Base-by-base conservation (phyloP, 225 moss, liverwort and hornwort genomes). In the Asterella californica region DNA sequence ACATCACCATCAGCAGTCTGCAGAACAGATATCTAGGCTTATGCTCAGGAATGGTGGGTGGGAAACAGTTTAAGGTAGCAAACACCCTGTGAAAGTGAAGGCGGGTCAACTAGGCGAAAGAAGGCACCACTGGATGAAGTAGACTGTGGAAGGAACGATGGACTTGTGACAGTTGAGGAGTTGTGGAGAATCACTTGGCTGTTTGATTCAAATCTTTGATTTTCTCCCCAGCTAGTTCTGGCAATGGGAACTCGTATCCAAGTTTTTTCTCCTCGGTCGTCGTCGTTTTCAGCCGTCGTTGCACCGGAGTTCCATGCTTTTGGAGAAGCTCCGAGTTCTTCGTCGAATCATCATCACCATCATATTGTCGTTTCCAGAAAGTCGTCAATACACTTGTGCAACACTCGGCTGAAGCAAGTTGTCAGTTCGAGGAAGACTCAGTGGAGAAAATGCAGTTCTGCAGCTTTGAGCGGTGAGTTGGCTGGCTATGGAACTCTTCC, bases 161-260 rank as follows among this genome's bases (percentile, higher is more conserved):
- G 74, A 14, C 47, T 52, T 50, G 74, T 53, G 74, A 74, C 53
- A 74, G 53, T 50, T 30, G 74, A 42, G 42, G 46, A n/a, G 47
- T 71, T 71, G 71, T n/a, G 9, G 38, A 47, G 70, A 47, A 25
- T 61, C 18, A 61, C 7, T 52, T 25, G 61, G 1, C 42, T 42
- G 42, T 42, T 42, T 42, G 61, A 61, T 25, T 27, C 61, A 10
- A 61, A 4, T 71, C 71, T 10, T 2, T 25, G 21, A 4, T 25
- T 47, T 48, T 47, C 27, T 71, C 48, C 12, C 2, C 36, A 18
- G 34, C 67, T 46, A 15, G 49, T 73, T 74, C 32, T 52, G 50
- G 74, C 29, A 50, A 76, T 76, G 75, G 75, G 59, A 76, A 76
- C 75, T 21, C 75, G 75, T 37, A 24, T 74, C 7, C 75, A 76